Conservation (phyloP, 805 yeast genomes). For the Kodamaea fukazawae region DNA sequence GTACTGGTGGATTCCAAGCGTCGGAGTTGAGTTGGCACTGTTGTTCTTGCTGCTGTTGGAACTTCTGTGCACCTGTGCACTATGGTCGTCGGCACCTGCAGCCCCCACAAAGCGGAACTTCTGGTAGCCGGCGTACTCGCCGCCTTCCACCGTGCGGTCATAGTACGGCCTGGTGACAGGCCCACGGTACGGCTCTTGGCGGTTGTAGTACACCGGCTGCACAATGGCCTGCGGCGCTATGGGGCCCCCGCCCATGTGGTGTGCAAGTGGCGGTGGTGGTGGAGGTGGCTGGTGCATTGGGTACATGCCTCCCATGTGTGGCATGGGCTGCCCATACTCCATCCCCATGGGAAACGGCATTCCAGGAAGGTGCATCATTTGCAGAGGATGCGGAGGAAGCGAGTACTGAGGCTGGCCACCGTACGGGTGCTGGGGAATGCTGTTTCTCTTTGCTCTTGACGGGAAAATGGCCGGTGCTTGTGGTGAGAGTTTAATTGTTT, state of each 20-base stretch:
- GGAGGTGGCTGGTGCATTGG: conserved; percentile 3
- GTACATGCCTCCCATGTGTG: conserved; percentile 4
- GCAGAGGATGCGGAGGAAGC: conserved; percentile 8
- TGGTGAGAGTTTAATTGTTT: conserved; percentile 8
- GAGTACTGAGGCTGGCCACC: conserved; percentile 10
- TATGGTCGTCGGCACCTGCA: neutral
- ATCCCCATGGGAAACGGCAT: neutral
- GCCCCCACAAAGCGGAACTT: conserved; percentile 4
- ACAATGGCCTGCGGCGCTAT: conserved; percentile 2
- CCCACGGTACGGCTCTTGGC: neutral
- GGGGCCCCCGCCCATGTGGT: conserved; percentile 1
- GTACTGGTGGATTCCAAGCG: conserved; percentile 10
- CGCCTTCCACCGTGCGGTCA: conserved; percentile 2
- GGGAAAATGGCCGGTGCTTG: conserved; percentile 8
- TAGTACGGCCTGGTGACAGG: conserved; percentile 6
- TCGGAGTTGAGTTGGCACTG: conserved; percentile 8
- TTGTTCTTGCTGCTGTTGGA: conserved; percentile 8
- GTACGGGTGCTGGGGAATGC: neutral
- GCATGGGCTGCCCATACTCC: conserved; percentile 1
- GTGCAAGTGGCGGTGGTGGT: conserved; percentile 2
- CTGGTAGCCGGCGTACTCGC: conserved; percentile 4
- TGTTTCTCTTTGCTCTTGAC: conserved; percentile 1
- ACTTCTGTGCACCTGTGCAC: neutral
- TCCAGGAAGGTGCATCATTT: conserved; percentile 6
- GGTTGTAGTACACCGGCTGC: conserved; percentile 5